Evolutionary conservation across 441 rosid species (phyloP).

Genomic region (Pelargonium fulgidum): DNA sequence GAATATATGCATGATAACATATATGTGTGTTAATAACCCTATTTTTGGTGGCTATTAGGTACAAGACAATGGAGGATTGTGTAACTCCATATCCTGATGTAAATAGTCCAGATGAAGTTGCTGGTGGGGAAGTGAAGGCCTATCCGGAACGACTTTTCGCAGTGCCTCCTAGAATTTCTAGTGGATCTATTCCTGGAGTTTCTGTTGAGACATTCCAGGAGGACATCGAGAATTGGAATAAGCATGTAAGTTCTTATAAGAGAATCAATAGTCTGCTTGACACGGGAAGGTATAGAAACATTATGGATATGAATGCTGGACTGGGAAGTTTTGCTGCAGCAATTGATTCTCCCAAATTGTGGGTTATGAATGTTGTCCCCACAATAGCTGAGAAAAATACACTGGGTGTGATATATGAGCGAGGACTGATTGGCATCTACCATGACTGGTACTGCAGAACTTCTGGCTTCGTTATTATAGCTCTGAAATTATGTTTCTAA

Average conservation of each 20-base stretch:
- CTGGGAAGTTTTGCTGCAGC: conserved; percentile 17
- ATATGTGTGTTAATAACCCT: background rate
- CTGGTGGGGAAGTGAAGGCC: conserved; percentile 12
- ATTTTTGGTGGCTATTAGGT: conserved; percentile 7
- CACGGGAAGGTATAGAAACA: conserved; percentile 16
- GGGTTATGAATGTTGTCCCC: conserved; percentile 17
- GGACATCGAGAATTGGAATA: conserved; percentile 15
- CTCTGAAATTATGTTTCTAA: background rate
- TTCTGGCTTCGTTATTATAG: background rate
- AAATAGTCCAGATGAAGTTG: background rate
- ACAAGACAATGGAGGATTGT: conserved; percentile 18
- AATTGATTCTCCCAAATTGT: conserved; percentile 16
- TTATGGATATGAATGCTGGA: conserved; percentile 19
- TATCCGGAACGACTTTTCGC: conserved; percentile 15
- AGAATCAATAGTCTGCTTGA: conserved; percentile 13
- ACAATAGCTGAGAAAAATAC: conserved; percentile 18
- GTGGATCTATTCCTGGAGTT: conserved; percentile 16
- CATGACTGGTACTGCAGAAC: conserved; percentile 15
- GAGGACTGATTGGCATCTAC: conserved; percentile 20
- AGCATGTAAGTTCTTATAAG: conserved; percentile 18
- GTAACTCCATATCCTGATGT: conserved; percentile 16
- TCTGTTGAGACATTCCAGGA: conserved; percentile 14
- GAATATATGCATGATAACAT: background rate
- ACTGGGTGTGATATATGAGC: conserved; percentile 12
- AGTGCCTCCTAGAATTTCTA: conserved; percentile 17